These are phyloP conservation scores for Wickerhamiella brachini DNA, from an alignment of 805 yeast genomes.

Conservation along the genomic window DNA sequence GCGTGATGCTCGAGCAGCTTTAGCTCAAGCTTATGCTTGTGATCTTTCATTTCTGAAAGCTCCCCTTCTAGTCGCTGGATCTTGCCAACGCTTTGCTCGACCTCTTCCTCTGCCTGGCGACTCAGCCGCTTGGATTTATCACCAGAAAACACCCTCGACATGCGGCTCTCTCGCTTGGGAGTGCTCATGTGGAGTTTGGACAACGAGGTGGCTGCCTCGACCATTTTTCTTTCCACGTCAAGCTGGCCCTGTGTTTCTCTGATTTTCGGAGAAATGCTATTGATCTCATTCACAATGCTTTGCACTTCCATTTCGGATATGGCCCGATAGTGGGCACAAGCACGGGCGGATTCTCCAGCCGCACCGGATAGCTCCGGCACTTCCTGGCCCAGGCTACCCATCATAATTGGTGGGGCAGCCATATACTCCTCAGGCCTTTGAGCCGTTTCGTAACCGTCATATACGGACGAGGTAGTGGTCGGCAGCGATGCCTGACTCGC, in stretches of 20 bases:
- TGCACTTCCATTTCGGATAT: slow-evolving; percentile 13
- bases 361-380: not conserved
- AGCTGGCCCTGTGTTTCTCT: slow-evolving; percentile 12
- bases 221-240: slow-evolving; percentile 16
- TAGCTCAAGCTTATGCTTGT: slow-evolving; percentile 9
- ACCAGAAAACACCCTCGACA: slow-evolving; percentile 1
- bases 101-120: slow-evolving; percentile 19
- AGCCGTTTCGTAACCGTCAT: slow-evolving; percentile 13
- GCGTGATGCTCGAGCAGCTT: slow-evolving; percentile 15
- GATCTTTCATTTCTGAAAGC: slow-evolving; percentile 6
- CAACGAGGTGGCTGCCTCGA: slow-evolving; percentile 17
- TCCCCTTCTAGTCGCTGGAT: slow-evolving; percentile 11
- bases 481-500: not conserved
- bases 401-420: slow-evolving; percentile 18
- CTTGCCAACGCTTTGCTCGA: slow-evolving; percentile 7
- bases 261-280: slow-evolving; percentile 7
- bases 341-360: slow-evolving; percentile 15
- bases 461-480: slow-evolving; percentile 4
- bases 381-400: slow-evolving; percentile 1
- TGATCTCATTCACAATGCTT: slow-evolving; percentile 10
- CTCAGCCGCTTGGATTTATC: slow-evolving; percentile 11
- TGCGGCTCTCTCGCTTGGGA: not conserved
- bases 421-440: slow-evolving; percentile 15
- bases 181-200: slow-evolving; percentile 11
- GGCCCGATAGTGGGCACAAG: slow-evolving; percentile 6